These are phyloP conservation scores for Neurospora discreta DNA, from an alignment of 495 filamentous ascomycete species.

Conservation along the genomic window DNA sequence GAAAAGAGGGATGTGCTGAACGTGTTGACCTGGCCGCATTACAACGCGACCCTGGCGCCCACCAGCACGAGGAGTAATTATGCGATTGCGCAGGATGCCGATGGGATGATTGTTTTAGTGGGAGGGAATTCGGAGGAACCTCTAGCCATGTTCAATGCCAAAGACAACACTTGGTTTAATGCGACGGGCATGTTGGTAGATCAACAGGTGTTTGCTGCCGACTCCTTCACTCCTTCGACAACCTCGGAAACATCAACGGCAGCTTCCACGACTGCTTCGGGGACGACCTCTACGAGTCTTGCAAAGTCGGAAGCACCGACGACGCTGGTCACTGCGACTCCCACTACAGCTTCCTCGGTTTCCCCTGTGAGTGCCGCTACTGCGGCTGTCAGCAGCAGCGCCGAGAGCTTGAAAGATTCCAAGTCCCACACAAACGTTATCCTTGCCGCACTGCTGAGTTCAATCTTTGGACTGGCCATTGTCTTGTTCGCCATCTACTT, in stretches of 20 bases:
- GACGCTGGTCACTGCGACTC: conserved; percentile 20
- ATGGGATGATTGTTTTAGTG: conserved; percentile 63
- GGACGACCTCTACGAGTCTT: conserved; percentile 3
- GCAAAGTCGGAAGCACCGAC: conserved; percentile 25
- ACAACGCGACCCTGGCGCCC: conserved; percentile 65
- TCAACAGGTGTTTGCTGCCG: conserved; percentile 22
- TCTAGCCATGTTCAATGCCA: conserved; percentile 71
- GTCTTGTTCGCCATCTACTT: conserved; percentile 60
- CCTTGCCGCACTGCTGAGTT: conserved; percentile 70
- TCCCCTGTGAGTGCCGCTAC: neutral
- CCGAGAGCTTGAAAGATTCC: conserved; percentile 2
- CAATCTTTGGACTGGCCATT: conserved; percentile 58
- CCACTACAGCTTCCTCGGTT: neutral
- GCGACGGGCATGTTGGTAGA: conserved; percentile 52
- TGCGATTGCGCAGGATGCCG: conserved; percentile 33
- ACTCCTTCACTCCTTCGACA: conserved; percentile 26
- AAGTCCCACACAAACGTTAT: conserved; percentile 32
- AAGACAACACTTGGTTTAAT: conserved; percentile 72
- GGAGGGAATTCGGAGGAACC: conserved; percentile 58
- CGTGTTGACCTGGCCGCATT: conserved; percentile 58
- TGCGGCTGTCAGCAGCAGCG: conserved; percentile 9
- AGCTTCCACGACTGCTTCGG: conserved; percentile 20
- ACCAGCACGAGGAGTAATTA: conserved; percentile 38
- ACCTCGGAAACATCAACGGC: conserved; percentile 29
- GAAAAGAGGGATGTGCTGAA: conserved; percentile 27